Base-by-base conservation (phyloP, 1,284 basidiomycete species). In the Puccinia horiana region DNA sequence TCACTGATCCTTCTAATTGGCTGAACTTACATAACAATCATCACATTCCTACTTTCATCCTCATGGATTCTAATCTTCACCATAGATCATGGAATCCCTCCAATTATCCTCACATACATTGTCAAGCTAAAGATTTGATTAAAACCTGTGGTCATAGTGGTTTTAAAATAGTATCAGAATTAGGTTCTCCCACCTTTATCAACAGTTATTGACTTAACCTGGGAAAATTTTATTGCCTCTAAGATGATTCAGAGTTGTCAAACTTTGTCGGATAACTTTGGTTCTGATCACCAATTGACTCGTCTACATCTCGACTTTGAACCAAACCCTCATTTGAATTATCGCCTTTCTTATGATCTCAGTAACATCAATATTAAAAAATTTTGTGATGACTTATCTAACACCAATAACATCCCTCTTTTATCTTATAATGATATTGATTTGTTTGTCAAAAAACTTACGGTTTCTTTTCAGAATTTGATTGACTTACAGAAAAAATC, bases 21-120 rank as follows among this genome's bases (percentile, higher is more conserved):
- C 16, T 63, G 11, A 29, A 63, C 32, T 26, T 29, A 63, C 35
- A 63, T 23, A 63, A 63, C 20, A 63, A n/a, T n/a, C n/a, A 16
- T 1, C 32, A 20, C 4, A 67, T 42, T 20, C 63, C 63, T 4
- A 18, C 35, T 20, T 67, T 67, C n/a, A 40, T 67, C 16, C 18
- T 40, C 18, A 67, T 37, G 63, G 63, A 67, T 29, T 67, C 40
- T 2, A 67, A 67, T 40, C 63, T 67, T 18, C 63, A 67, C n/a
- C 35, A 67, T 42, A 2, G 18, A 9, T 44, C n/a, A 16, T 67
- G 63, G 63, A 67, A 63, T 35, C 61, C 61, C 20, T 26, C 61
- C 26, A 6, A 8, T 20, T 63, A 63, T 20, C 16, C 9, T 63
- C 61, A 63, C n/a, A 32, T 32, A 2, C 32, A 67, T 20, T 14